Conservation (phyloP, 805 yeast genomes). For the Danielia reshetovae region DNA sequence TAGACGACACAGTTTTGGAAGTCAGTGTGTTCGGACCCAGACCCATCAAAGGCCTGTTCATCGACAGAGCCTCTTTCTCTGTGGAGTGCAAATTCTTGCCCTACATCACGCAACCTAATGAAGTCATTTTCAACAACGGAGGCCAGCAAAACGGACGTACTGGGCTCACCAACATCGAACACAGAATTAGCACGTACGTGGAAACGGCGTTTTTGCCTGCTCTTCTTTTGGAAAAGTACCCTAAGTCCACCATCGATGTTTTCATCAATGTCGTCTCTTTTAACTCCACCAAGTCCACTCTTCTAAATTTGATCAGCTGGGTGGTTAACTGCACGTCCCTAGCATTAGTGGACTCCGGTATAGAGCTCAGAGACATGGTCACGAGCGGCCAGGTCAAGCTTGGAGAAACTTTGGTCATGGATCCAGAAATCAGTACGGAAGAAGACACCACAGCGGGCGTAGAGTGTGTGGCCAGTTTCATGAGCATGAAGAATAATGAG, state of each 20-base stretch:
- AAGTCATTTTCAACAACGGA: conserved; percentile 22
- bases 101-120: conserved; percentile 40
- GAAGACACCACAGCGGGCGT: conserved; percentile 3
- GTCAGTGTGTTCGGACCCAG: conserved; percentile 85
- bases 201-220: conserved; percentile 50
- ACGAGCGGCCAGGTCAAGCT: conserved; percentile 51
- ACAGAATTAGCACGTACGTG: conserved; percentile 48
- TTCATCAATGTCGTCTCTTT: conserved; percentile 64
- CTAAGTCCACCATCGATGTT: conserved; percentile 84
- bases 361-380: conserved; percentile 75
- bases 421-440: conserved; percentile 8
- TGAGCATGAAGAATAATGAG: conserved; percentile 51
- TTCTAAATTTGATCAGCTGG: conserved; percentile 44
- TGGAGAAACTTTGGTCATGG: conserved; percentile 8
- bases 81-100: conserved; percentile 58
- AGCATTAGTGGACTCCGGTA: conserved; percentile 81
- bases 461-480: conserved; percentile 42
- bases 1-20: conserved; percentile 55
- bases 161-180: conserved; percentile 37
- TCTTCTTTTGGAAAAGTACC: conserved; percentile 66
- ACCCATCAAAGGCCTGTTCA: conserved; percentile 73
- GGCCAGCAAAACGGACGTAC: conserved; percentile 25
- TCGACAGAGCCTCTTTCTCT: conserved; percentile 59
- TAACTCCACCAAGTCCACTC: conserved; percentile 19
- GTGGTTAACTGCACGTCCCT: conserved; percentile 61